A percentile compares a stretch with the other conserved stretches of the same genome.
Evolutionary conservation across 148 eudicot species (phyloP).

Genomic region (Rheum nobile): DNA sequence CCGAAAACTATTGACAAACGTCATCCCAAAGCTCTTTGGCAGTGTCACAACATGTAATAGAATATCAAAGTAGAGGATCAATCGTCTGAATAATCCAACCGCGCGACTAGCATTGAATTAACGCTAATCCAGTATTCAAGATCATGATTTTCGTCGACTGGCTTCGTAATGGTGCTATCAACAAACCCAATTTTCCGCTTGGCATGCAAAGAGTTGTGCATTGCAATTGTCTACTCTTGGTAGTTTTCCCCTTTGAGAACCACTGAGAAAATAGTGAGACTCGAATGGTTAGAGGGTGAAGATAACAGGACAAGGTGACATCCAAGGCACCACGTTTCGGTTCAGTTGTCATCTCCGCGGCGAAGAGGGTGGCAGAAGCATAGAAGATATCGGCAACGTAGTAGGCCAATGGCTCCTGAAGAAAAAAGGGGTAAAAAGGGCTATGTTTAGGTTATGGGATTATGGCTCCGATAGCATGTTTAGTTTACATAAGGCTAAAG

Average conservation of each 20-base stretch:
- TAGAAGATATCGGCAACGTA: too few relatives aligned
- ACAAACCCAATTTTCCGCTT: background rate
- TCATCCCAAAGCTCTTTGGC: background rate
- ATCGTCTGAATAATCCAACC: background rate
- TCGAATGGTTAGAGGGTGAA: too few relatives aligned
- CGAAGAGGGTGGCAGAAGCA: too few relatives aligned
- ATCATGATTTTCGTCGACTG: background rate
- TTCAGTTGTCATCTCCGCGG: too few relatives aligned
- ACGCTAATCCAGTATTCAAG: background rate
- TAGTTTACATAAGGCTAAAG: too few relatives aligned
- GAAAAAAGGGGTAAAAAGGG: too few relatives aligned
- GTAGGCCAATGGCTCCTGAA: too few relatives aligned
- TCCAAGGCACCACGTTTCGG: too few relatives aligned
- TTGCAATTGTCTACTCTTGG: background rate
- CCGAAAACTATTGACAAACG: background rate
- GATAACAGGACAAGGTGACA: too few relatives aligned
- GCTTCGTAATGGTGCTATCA: background rate
- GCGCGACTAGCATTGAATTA: background rate
- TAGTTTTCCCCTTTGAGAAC: background rate
- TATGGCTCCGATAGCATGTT: too few relatives aligned
- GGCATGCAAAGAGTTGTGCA: background rate
- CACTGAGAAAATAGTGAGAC: too few relatives aligned
- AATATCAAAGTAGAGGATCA: background rate
- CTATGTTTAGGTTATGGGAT: too few relatives aligned
- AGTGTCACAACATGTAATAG: background rate